Evolutionary conservation across 2,329 filamentous ascomycete species (phyloP), one percentile per base, ranked within the genome.

Genomic region (Tolypocladium endophyticum): DNA sequence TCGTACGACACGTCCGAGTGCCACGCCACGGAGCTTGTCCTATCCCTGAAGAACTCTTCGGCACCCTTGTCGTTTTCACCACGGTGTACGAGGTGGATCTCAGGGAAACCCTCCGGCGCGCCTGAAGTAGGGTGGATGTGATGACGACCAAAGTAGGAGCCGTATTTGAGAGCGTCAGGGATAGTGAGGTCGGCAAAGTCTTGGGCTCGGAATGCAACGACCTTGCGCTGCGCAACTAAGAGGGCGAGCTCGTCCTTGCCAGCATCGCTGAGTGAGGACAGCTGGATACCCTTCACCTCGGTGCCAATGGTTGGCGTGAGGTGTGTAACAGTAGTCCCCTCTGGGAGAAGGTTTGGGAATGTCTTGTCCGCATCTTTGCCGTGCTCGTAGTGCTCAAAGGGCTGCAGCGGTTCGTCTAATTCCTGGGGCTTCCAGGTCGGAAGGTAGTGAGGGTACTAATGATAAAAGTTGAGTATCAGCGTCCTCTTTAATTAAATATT

Each of bases 1-100:
- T 96, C 92, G 70, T 95, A 96, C 0, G 88, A 89, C 1, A 96
- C 87, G 65, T 96, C 92, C 0, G 87, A 89, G 75, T 96, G 92
- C 91, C 91, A 96, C 9, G 90, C 90, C 1, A 95, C 86, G 1
- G 87, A 89, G 73, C 87, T 93, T 4, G 89, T 92, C 28, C 88
- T 82, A 55, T 84, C 83, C 60, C 71, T 66, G 64, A 91, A 86
- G 72, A 88, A 89, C 56, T 82, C 77, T 25, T 81, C 75, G 25
- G 61, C 83, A 76, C 56, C 83, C 35, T 64, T 67, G 62, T 77
- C 75, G 33, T 72, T 71, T 23, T 74, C 87, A 25, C 84, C 85
- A 45, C 89, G 84, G 73, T 93, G 89, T 1, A 93, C 89, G 2
- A 94, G 82, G 68, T 93, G 89, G 20, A 94, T 74, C 71, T 92